Evolutionary conservation across 352 stramenopile species (phyloP), one percentile per base, ranked within the genome.

Genomic region (Pythium utonaiense): DNA sequence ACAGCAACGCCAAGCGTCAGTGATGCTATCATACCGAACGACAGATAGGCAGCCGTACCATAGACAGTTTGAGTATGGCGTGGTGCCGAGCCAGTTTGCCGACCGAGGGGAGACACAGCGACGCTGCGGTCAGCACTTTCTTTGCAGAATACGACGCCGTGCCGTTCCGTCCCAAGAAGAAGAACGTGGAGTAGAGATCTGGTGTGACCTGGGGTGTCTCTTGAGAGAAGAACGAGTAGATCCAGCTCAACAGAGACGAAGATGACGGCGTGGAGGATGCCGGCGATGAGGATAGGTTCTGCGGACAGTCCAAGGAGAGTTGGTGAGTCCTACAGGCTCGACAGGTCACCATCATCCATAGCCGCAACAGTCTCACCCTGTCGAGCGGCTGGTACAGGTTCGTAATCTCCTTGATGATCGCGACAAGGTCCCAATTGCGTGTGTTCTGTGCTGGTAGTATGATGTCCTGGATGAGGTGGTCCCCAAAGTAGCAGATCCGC

Each of bases 401-500:
- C 41, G 70, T 67, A 48, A 78, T 78, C 52, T 83, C 76, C 58
- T 79, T 74, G 27, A 86, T 65, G 51, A 86, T 60, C 3, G 76
- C 71, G 6, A 86, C 61, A 1, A 76, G 51, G 36, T 83, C 76
- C 76, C 76, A 86, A 14, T 52, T 57, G n/a, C 49, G 62, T 6
- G 62, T 69, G 53, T 70, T 68, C 17, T 66, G 62, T 17, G 62
- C 52, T 41, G 74, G 73, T 14, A 73, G 54, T 13, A 76, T 50
- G 19, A 80, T 63, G 49, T 86, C 73, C 24, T 83, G 74, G 57
- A 81, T 40, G 8, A 82, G 44, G 45, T 86, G 76, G 54, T 86
- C 72, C 3, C 76, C 73, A 57, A 86, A 78, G 57, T 81, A 86
- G 64, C 74, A 82, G 31, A 86, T 71, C 6, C 67, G 57, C 73